Conservation (phyloP, 805 yeast genomes). For the Nakazawaea ishiwadae region DNA sequence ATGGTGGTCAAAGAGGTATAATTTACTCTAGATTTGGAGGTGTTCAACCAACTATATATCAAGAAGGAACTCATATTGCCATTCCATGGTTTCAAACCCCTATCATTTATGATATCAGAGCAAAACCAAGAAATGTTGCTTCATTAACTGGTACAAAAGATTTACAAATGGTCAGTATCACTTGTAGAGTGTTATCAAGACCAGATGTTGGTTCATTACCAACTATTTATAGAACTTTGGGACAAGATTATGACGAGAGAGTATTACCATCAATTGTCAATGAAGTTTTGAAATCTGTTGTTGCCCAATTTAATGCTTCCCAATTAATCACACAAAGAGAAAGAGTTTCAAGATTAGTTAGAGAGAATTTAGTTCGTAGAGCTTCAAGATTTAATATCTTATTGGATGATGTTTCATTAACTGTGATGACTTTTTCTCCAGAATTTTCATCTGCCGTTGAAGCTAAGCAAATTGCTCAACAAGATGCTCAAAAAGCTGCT, state of each 20-base stretch:
- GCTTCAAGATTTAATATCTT: constrained; percentile 84
- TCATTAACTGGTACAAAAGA: constrained; percentile 97
- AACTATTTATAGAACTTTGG: constrained; percentile 83
- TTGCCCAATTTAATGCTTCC: constrained; percentile 97
- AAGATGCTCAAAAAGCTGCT: constrained; percentile 98
- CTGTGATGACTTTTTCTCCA: constrained; percentile 96
- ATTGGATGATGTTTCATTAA: constrained; percentile 93
- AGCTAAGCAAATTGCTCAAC: constrained; percentile 98
- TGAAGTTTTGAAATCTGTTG: constrained; percentile 93
- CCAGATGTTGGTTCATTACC: constrained; percentile 82
- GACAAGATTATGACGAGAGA: constrained; percentile 93
- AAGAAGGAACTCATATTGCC: constrained; percentile 93
- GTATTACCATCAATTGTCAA: constrained; percentile 97
- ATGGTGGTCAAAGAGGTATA: constrained; percentile 98
- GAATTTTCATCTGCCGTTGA: constrained; percentile 97
- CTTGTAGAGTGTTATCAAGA: constrained; percentile 94
- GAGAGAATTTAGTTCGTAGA: constrained; percentile 87
- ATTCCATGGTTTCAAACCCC: constrained; percentile 96
- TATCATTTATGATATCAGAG: constrained; percentile 88
- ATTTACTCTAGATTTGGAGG: constrained; percentile 86
- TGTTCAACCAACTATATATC: constrained; percentile 73
- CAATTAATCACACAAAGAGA: constrained; percentile 99
- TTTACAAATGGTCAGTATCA: constrained; percentile 97
- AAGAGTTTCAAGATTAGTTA: constrained; percentile 84
- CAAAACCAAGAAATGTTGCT: constrained; percentile 94